Conservation (phyloP, 106 monocot species). For the Triglochin maritima region DNA sequence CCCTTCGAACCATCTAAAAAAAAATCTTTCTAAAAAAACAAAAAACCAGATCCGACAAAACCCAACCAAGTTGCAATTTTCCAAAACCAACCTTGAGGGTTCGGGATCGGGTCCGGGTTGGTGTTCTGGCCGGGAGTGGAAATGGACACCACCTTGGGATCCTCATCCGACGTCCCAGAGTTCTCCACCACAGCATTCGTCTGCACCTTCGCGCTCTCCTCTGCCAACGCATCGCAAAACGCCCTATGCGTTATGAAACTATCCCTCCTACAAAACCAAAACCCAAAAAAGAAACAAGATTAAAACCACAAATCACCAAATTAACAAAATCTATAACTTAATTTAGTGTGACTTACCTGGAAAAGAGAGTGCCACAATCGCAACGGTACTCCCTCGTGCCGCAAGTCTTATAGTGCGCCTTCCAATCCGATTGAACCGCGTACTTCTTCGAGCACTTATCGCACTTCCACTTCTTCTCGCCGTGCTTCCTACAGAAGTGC, state of each 20-base stretch:
- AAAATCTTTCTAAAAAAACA: too few relatives aligned
- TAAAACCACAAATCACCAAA: not conserved
- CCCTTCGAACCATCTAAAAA: too few relatives aligned
- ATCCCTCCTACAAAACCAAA: constrained; percentile 12
- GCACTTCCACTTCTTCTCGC: constrained; percentile 89
- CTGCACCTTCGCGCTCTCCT: constrained; percentile 16
- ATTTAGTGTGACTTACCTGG: constrained; percentile 21
- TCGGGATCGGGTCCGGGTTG: not conserved
- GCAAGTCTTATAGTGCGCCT: constrained; percentile 69
- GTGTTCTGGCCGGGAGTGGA: not conserved
- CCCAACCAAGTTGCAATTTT: too few relatives aligned
- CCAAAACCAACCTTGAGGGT: not conserved
- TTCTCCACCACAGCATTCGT: not conserved
- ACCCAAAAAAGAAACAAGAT: not conserved
- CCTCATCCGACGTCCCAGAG: constrained; percentile 5
- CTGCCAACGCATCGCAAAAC: constrained; percentile 14
- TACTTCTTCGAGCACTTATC: constrained; percentile 80
- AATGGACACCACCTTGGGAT: not conserved
- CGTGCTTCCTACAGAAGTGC: constrained; percentile 75
- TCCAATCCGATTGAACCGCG: constrained; percentile 75
- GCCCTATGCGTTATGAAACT: constrained; percentile 14
- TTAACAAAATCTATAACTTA: not conserved
- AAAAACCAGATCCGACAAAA: too few relatives aligned
- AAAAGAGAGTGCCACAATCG: constrained; percentile 72
- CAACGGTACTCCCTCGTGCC: constrained; percentile 69